phyloP scores from a whole-genome alignment of 208 protist species.

The Leishmania guyanensis region DNA sequence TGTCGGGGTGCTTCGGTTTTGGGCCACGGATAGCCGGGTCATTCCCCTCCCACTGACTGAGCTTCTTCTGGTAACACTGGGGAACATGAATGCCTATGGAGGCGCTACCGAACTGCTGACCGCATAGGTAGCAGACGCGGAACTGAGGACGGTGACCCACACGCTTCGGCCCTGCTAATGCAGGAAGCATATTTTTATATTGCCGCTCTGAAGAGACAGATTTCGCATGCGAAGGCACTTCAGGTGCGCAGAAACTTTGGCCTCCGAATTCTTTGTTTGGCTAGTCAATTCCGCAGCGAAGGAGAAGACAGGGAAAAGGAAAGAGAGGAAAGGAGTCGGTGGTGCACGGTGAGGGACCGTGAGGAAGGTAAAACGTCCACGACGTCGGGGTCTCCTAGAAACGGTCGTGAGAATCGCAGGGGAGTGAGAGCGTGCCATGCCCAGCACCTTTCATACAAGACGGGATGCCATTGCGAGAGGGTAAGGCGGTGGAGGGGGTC shows the following conservation, averaged over 20 bases:
- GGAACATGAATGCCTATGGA: slow-evolving; percentile 92
- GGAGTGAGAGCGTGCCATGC: background rate
- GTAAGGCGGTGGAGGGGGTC: background rate
- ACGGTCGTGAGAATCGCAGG: background rate
- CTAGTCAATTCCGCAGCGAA: background rate
- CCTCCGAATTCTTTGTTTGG: background rate
- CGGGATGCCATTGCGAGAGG: background rate
- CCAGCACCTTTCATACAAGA: background rate
- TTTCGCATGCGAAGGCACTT: background rate
- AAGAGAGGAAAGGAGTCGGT: slow-evolving; percentile 1
- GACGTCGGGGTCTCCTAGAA: background rate
- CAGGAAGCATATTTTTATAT: background rate
- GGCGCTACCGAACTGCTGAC: slow-evolving; percentile 87
- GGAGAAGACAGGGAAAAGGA: background rate
- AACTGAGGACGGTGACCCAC: slow-evolving; percentile 47
- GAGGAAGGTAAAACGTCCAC: no score
- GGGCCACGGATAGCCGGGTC: slow-evolving; percentile 66
- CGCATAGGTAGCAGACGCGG: slow-evolving; percentile 86
- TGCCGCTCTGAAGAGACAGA: no score
- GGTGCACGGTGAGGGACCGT: background rate
- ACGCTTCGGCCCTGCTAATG: background rate
- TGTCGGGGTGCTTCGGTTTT: slow-evolving; percentile 78
- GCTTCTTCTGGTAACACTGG: slow-evolving; percentile 89
- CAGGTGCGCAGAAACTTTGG: background rate
- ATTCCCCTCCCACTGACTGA: slow-evolving; percentile 73